Percentiles rank a stretch among this genome's conserved stretches.
These are phyloP conservation scores for Phytopythium vexans DNA, from an alignment of 352 stramenopile genomes.

Conservation along the genomic window DNA sequence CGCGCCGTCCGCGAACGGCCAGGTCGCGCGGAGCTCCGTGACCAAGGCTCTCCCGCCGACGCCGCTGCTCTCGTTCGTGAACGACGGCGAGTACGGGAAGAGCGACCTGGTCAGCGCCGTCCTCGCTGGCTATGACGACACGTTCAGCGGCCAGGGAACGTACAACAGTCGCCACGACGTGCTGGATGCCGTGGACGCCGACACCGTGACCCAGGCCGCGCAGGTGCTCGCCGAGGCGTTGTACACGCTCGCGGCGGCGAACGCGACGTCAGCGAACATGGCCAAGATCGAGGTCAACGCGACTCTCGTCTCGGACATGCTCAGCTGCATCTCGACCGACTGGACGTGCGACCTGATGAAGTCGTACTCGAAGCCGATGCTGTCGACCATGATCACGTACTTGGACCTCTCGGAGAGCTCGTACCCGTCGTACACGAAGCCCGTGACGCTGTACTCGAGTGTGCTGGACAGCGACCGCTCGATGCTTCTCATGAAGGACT, in stretches of 20 bases:
- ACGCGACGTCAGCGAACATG: conserved; percentile 34
- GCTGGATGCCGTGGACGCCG: conserved; percentile 36
- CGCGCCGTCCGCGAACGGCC: conserved; percentile 37
- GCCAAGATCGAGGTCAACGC: conserved; percentile 48
- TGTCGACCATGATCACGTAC: conserved; percentile 70
- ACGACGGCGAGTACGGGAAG: conserved; percentile 61
- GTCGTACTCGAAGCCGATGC: conserved; percentile 55
- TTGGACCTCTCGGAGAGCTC: conserved; percentile 35
- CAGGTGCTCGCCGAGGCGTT: conserved; percentile 74
- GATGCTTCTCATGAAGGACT: conserved; percentile 47
- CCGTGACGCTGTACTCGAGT: conserved; percentile 57
- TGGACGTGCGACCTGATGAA: conserved; percentile 75
- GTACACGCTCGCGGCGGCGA: conserved; percentile 57
- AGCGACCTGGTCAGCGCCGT: conserved; percentile 59
- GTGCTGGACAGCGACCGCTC: conserved; percentile 42
- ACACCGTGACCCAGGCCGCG: conserved; percentile 53
- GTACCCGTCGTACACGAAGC: conserved; percentile 49
- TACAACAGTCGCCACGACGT: conserved; percentile 77
- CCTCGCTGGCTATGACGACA: conserved; percentile 60
- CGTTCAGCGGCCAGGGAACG: conserved; percentile 36
- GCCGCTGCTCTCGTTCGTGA: conserved; percentile 71
- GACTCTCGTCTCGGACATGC: conserved; percentile 48
- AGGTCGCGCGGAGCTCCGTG: conserved; percentile 27
- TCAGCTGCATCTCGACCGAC: conserved; percentile 56
- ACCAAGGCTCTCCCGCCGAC: conserved; percentile 53